Evolutionary conservation across 768 basidiomycete genomes (phyloP).

Genomic region (Mycena vulgaris): DNA sequence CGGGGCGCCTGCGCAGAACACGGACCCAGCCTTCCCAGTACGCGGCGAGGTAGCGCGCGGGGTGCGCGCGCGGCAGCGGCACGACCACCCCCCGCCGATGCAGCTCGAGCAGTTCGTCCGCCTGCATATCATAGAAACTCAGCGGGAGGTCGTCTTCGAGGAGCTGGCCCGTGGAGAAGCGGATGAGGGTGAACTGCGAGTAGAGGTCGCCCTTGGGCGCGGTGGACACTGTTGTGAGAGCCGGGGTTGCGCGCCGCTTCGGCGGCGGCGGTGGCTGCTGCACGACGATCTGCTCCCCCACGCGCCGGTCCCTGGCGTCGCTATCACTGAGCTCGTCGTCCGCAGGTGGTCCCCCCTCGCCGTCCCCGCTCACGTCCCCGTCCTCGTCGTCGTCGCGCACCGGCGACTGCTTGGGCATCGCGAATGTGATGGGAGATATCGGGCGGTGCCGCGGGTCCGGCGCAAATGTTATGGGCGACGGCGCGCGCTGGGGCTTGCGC

Average conservation of each 20-base stretch:
- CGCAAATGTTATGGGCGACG: constrained; percentile 82
- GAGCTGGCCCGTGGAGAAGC: constrained; percentile 79
- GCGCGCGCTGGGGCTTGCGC: constrained; percentile 55
- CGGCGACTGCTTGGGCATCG: constrained; percentile 41
- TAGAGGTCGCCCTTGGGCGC: constrained; percentile 31
- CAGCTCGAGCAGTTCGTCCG: constrained; percentile 80
- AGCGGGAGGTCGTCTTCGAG: constrained; percentile 76
- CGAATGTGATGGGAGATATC: constrained; percentile 62
- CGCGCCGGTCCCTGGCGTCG: no score
- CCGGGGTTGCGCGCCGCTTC: constrained; percentile 28
- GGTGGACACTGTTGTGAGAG: constrained; percentile 14
- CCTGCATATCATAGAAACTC: constrained; percentile 71
- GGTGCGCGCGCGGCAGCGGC: constrained; percentile 56
- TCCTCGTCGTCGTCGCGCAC: no score
- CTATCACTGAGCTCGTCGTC: constrained; percentile 19
- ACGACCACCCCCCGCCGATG: constrained; percentile 63
- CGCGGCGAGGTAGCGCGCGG: constrained; percentile 62
- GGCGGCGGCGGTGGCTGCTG: constrained; percentile 4
- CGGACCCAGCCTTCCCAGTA: constrained; percentile 73
- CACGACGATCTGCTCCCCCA: not conserved
- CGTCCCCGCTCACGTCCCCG: constrained; percentile 26
- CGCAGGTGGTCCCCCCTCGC: not conserved
- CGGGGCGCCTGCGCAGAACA: constrained; percentile 63
- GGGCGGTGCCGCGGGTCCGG: constrained; percentile 58
- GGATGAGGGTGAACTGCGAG: constrained; percentile 65